These are phyloP conservation scores for Paraglomus occultum DNA, from an alignment of 192 early-diverging fungal genomes.

Conservation along the genomic window DNA sequence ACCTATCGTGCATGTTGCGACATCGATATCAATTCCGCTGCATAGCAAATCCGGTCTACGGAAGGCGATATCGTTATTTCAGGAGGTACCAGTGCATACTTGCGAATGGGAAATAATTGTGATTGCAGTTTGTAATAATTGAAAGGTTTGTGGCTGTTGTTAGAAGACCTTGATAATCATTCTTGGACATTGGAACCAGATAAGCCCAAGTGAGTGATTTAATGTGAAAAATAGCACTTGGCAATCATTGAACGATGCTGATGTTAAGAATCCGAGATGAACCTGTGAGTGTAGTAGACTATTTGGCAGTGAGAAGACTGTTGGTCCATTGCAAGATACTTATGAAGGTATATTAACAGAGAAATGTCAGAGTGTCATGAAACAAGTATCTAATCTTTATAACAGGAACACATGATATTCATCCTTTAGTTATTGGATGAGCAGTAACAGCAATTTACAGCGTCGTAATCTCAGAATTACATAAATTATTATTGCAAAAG, in stretches of 20 bases:
- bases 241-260: slow-evolving; percentile 26
- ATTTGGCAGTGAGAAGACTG: slow-evolving; percentile 17
- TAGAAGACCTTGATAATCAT: slow-evolving; percentile 23
- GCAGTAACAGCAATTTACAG: slow-evolving; percentile 89
- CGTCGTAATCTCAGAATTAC: background rate
- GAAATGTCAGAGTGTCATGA: background rate
- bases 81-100: background rate
- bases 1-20: background rate
- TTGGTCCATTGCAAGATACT: slow-evolving; percentile 52
- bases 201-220: slow-evolving; percentile 24
- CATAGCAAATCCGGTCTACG: background rate
- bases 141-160: no score
- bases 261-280: slow-evolving; percentile 3
- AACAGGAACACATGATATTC: slow-evolving; percentile 85
- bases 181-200: slow-evolving; percentile 27
- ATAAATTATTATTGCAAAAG: no score
- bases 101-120: no score
- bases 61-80: background rate
- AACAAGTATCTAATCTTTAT: background rate
- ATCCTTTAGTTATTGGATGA: slow-evolving; percentile 88
- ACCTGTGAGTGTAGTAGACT: slow-evolving; percentile 10
- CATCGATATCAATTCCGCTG: background rate
- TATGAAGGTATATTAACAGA: slow-evolving; percentile 68
- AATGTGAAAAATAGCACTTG: slow-evolving; percentile 18
- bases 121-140: no score